Evolutionary conservation across 352 stramenopile species (phyloP).

Genomic region (Globisporangium perplexum): DNA sequence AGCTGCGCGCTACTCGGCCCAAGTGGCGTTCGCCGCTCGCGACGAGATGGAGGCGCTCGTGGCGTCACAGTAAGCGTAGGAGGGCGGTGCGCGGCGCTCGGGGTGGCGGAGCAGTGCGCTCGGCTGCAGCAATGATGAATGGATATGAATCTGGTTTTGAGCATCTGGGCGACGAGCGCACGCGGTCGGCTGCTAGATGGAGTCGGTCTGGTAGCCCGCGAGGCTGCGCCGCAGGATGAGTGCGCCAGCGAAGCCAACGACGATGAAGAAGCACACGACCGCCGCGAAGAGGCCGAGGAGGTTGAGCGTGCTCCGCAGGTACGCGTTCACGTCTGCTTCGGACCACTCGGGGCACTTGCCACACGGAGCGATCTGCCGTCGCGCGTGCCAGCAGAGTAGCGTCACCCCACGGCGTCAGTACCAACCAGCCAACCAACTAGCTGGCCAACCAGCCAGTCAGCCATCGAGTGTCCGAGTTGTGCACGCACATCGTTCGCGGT

Average conservation of each 20-base stretch:
- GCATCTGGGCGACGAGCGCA: background rate
- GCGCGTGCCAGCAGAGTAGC: too few relatives aligned
- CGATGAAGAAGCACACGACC: slow-evolving; percentile 73
- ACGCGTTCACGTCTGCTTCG: slow-evolving; percentile 52
- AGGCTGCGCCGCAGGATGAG: slow-evolving; percentile 71
- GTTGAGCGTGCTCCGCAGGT: slow-evolving; percentile 54
- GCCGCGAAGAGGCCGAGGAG: slow-evolving; percentile 59
- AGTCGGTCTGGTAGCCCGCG: slow-evolving; percentile 81
- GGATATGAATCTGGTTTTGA: slow-evolving; percentile 15
- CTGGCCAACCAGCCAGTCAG: background rate
- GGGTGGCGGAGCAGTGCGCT: background rate
- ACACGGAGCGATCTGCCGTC: slow-evolving; percentile 49
- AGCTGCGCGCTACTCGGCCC: slow-evolving; percentile 61
- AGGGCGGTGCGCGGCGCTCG: too few relatives aligned
- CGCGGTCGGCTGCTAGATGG: slow-evolving; percentile 33
- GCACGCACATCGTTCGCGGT: slow-evolving; percentile 53
- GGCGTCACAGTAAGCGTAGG: slow-evolving; percentile 27
- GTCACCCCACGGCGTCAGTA: too few relatives aligned
- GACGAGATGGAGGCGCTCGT: slow-evolving; percentile 50
- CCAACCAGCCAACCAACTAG: too few relatives aligned
- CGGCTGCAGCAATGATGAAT: slow-evolving; percentile 11
- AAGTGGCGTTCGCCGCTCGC: slow-evolving; percentile 59
- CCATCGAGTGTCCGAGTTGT: background rate
- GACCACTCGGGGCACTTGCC: slow-evolving; percentile 80
- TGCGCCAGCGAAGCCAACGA: slow-evolving; percentile 59